Evolutionary conservation across 2,329 filamentous ascomycete species (phyloP), one percentile per base, ranked within the genome.

Genomic region (Mycosphaerelloides madeirae): DNA sequence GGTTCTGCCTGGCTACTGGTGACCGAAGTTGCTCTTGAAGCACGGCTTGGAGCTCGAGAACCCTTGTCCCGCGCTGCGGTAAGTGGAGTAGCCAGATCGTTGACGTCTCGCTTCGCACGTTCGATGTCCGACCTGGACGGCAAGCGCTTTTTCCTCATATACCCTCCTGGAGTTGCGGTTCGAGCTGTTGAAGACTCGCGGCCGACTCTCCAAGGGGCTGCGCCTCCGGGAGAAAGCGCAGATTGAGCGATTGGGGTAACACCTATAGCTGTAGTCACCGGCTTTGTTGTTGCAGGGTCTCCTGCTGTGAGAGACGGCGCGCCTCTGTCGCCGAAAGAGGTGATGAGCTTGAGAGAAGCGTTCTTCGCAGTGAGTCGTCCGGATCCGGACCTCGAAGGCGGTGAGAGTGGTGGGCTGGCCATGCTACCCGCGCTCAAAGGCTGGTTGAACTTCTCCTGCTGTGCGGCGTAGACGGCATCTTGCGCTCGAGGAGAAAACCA

Each of bases 271-370:
- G 89, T 39, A 22, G 41, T 41, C 25, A 33, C 48, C 18, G 44
- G 44, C 6, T 50, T 44, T 35, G 42, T 38, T 19, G 43, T 34
- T 31, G 13, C 16, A n/a, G 43, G 43, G 34, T 45, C 43, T 31
- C 3, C 35, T 31, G 20, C 28, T 16, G 22, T 39, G 20, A 81
- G 65, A 80, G 82, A 79, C 50, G 83, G 82, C 3, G 73, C 71
- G 3, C 69, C 69, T 35, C 74, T 73, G 37, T 82, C 79, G 6
- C 81, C 85, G 59, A 98, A 97, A 0, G 85, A 84, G 0, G 93
- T 97, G 58, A 97, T 94, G 2, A 97, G 78, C 65, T 94, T 95
- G 48, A 97, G 72, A 0, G 91, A 81, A 8, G 88, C 87, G 20
- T 84, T 83, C 69, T 94, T 94, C 11, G 83, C 81, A 40, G 87